Evolutionary conservation across 2,329 filamentous ascomycete genomes (phyloP), one percentile per base, ranked within the genome.

Genomic region (Colletotrichum sp.): DNA sequence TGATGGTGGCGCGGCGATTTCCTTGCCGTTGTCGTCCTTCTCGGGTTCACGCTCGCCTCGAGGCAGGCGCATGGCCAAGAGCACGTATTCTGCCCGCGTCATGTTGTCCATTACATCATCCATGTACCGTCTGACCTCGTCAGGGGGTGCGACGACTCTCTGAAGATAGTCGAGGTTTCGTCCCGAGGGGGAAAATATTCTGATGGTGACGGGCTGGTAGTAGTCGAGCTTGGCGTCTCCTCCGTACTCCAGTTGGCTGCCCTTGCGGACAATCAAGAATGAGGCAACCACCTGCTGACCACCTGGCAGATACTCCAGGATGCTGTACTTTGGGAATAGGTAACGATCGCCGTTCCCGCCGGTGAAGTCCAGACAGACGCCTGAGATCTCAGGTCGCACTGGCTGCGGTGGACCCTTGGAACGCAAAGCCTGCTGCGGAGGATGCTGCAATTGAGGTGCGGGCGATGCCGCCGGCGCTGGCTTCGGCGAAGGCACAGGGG

Each of bases 281-380:
- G 94, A 96, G 5, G 93, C 93, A 58, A 95, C 89, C 3, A 94
- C 90, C 73, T 92, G 89, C 67, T 91, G 90, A 3, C 90, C 90
- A 6, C 87, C 83, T 12, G 86, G 81, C 3, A 93, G 86, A 80
- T 92, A 93, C 81, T 97, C 94, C 66, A 96, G 83, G 38, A 96
- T 93, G 83, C 93, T 94, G 81, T 94, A 93, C 78, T 93, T 94
- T 3, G 95, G 95, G 78, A 97, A 96, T 64, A 95, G 85, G 81
- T 94, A 96, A 30, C 94, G 91, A 82, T 96, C 94, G 61, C 94
- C 94, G 4, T 87, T 92, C 38, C 92, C 92, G 63, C 90, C 90
- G 7, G 87, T 82, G 82, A 95, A 95, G 78, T 95, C 93, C 76
- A 95, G 90, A 1, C 93, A 90, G 16, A 94, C 87, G n/a, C 92